Evolutionary conservation across 345 rosid species (phyloP).

Genomic region (Alliaria petiolata): DNA sequence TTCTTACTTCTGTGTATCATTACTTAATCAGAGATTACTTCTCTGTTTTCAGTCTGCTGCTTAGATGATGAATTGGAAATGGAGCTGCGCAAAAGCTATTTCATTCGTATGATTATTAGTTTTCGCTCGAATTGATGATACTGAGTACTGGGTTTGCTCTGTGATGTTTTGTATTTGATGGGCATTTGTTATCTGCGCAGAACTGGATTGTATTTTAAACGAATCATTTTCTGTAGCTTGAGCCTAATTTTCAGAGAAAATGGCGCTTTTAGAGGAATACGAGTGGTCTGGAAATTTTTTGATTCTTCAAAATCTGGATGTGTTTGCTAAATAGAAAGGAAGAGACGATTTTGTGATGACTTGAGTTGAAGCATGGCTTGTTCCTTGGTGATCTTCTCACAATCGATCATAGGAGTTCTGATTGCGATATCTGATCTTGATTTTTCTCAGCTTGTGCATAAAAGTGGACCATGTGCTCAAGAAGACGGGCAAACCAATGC

Average conservation of each 20-base stretch:
- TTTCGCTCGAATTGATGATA: not conserved
- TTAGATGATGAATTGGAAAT: not conserved
- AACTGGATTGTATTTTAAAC: not conserved
- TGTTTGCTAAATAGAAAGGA: not conserved
- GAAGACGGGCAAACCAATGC: not conserved
- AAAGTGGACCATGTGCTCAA: conserved; percentile 3
- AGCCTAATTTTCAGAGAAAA: not conserved
- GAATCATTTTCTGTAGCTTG: not conserved
- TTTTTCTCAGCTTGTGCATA: conserved; percentile 12
- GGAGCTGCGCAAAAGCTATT: not conserved
- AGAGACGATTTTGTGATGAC: not conserved
- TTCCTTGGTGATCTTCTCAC: not conserved
- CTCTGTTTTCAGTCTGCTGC: not conserved
- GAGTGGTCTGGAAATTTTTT: not conserved
- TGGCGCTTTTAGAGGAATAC: not conserved
- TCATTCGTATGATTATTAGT: not conserved
- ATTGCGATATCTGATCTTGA: not conserved
- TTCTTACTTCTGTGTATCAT: not conserved
- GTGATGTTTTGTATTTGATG: not conserved
- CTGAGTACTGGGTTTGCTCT: not conserved
- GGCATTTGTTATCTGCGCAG: not conserved
- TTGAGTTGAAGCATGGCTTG: not conserved
- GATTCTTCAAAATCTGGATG: not conserved
- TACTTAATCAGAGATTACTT: not conserved
- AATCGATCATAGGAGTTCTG: not conserved